phyloP scores from a whole-genome alignment of 192 early-diverging fungal genomes.

The Backusella psychrophila region DNA sequence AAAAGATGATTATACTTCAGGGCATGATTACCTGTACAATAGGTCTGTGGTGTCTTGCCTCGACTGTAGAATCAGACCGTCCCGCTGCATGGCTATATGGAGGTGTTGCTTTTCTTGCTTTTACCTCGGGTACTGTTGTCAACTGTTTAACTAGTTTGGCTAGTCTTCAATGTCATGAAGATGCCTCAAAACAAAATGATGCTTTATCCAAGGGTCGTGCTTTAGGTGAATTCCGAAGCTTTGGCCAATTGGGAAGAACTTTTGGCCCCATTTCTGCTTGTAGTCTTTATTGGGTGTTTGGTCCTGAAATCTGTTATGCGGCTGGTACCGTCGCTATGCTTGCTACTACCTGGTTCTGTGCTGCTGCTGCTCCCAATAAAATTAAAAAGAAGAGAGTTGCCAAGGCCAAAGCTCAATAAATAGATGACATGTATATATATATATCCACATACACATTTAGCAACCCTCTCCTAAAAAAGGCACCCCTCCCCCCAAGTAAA shows the following conservation, averaged over 20 bases:
- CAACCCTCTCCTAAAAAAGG: background rate
- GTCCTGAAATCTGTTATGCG: conserved; percentile 60
- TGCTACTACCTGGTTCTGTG: background rate
- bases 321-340: conserved; percentile 54
- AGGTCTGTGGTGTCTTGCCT: conserved; percentile 61
- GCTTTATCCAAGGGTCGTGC: conserved; percentile 61
- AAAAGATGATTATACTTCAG: conserved; percentile 72
- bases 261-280: conserved; percentile 88
- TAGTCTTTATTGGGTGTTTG: conserved; percentile 81
- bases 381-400: background rate
- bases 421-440: background rate
- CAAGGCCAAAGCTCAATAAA: background rate
- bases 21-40: conserved; percentile 71
- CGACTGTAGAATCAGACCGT: background rate
- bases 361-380: background rate
- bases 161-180: conserved; percentile 53
- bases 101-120: conserved; percentile 82
- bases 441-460: background rate
- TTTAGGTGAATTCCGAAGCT: conserved; percentile 82
- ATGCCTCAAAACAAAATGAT: conserved; percentile 18
- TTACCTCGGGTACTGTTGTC: conserved; percentile 95
- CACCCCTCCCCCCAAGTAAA: background rate
- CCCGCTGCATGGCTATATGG: conserved; percentile 31
- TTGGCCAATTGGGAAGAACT: conserved; percentile 89
- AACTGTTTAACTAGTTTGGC: conserved; percentile 84